Conservation (phyloP, 2,329 filamentous ascomycete genomes). For the Cadophora gregata region DNA sequence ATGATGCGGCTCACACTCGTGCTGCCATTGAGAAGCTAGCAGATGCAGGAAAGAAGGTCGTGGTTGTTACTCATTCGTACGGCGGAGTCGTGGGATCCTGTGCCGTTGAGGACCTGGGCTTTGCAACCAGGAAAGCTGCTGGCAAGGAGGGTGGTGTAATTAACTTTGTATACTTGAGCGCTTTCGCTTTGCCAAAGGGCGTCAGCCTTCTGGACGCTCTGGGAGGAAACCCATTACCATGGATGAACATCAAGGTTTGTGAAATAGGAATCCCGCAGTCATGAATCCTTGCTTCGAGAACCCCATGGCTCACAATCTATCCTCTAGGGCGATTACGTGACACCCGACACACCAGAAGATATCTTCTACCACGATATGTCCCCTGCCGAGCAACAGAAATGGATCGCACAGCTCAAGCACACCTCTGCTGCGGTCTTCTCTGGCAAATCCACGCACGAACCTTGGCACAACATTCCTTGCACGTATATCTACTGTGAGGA, state of each 20-base stretch:
- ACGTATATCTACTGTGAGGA: conserved; percentile 11
- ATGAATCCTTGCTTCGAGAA: not conserved
- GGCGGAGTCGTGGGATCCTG: conserved; percentile 42
- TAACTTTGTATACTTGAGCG: conserved; percentile 25
- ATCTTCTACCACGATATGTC: conserved; percentile 15
- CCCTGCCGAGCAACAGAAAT: conserved; percentile 10
- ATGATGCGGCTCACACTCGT: conserved; percentile 10
- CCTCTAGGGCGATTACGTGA: conserved; percentile 10
- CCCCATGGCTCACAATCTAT: not conserved
- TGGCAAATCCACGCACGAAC: conserved; percentile 13
- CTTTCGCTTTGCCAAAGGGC: conserved; percentile 22
- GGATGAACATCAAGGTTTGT: not conserved
- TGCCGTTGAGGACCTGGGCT: conserved; percentile 21
- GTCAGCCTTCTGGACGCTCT: conserved; percentile 12
- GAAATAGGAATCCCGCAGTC: not conserved
- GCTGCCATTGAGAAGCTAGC: conserved; percentile 41
- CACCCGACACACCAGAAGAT: not conserved
- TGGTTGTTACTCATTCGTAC: conserved; percentile 49
- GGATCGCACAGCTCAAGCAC: not conserved
- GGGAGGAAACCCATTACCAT: conserved; percentile 8
- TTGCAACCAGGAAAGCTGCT: conserved; percentile 8
- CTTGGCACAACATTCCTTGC: conserved; percentile 16
- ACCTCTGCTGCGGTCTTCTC: conserved; percentile 5
- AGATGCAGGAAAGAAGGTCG: conserved; percentile 46
- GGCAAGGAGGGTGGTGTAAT: conserved; percentile 26